phyloP scores from a whole-genome alignment of 257 asterid species.

The Plectranthus barbatus region DNA sequence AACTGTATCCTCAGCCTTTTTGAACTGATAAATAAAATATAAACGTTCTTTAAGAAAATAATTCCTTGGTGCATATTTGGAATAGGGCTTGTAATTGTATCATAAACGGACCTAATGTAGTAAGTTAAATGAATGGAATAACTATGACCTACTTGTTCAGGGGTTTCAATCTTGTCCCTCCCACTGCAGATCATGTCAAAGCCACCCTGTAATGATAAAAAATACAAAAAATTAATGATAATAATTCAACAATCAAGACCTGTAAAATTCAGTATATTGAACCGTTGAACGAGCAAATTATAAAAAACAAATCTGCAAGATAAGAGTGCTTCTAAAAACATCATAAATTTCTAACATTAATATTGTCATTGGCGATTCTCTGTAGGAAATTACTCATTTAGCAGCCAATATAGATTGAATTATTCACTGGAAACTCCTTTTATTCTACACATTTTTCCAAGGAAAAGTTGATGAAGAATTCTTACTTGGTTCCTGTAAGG shows the following conservation, averaged over 20 bases:
- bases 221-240: neutral
- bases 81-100: neutral
- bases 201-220: conserved; percentile 50
- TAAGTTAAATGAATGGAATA: neutral
- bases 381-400: neutral
- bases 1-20: conserved; percentile 73
- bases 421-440: neutral
- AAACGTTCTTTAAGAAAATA: neutral
- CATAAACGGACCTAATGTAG: neutral
- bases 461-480: neutral
- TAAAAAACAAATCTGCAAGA: neutral
- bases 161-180: conserved; percentile 84
- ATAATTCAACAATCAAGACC: neutral
- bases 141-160: conserved; percentile 55
- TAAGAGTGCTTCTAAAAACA: neutral
- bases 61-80: neutral
- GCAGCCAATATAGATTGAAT: neutral
- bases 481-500: conserved; percentile 71
- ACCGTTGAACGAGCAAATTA: neutral
- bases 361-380: neutral
- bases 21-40: conserved; percentile 38
- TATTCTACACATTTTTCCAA: neutral
- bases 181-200: conserved; percentile 83
- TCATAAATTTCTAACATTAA: neutral
- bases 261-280: neutral